These are phyloP conservation scores for Chlorella sp. DNA, from an alignment of 139 green algal genomes.

Conservation along the genomic window DNA sequence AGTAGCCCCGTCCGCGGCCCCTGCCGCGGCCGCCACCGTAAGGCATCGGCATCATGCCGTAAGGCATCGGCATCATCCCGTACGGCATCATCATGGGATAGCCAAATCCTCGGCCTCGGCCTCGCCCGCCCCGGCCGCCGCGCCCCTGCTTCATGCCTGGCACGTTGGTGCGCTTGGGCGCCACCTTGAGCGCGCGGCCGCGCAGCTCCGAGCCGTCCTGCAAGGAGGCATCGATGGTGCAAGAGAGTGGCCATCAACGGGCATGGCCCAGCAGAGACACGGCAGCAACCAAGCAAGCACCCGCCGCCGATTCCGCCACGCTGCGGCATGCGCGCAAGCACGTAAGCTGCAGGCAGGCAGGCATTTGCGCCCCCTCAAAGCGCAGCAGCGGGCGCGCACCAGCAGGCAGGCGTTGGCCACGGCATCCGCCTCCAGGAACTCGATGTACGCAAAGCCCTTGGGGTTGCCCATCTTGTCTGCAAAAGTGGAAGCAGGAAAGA, in stretches of 20 bases:
- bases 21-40: conserved; percentile 40
- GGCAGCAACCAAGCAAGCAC: too few relatives aligned
- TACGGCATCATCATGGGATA: not conserved
- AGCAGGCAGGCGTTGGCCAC: conserved; percentile 90
- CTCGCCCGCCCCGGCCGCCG: conserved; percentile 23
- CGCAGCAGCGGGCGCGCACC: not conserved
- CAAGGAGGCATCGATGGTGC: too few relatives aligned
- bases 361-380: too few relatives aligned
- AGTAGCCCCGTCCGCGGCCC: conserved; percentile 27
- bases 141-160: conserved; percentile 86
- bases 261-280: too few relatives aligned
- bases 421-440: conserved; percentile 97
- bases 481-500: not conserved
- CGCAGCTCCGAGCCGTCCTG: conserved; percentile 26
- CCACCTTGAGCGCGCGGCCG: conserved; percentile 55
- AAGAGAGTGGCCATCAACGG: too few relatives aligned
- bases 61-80: conserved; percentile 38
- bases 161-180: conserved; percentile 95
- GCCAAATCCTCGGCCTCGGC: conserved; percentile 52
- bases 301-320: too few relatives aligned
- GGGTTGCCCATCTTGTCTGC: conserved; percentile 91
- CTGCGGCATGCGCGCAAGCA: too few relatives aligned
- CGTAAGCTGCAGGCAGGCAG: too few relatives aligned
- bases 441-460: conserved; percentile 98
- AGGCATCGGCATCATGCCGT: conserved; percentile 45